Conservation (phyloP, 495 filamentous ascomycete genomes). For the Glutinoglossum americanum region DNA sequence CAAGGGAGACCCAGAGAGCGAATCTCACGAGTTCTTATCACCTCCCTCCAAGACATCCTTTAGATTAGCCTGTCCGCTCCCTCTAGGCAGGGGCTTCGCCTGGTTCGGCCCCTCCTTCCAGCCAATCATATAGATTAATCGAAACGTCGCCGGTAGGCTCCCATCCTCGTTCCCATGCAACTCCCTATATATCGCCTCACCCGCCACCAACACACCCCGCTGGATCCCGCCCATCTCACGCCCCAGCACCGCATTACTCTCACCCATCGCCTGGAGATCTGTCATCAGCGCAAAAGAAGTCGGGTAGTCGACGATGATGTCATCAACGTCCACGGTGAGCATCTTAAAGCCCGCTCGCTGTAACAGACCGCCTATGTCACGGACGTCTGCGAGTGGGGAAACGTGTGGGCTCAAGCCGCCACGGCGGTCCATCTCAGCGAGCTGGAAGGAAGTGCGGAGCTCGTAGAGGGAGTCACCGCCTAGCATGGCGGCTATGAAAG, state of each 20-base stretch:
- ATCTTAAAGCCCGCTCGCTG: conserved; percentile 81
- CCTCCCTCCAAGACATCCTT: conserved; percentile 54
- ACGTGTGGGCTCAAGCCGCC: conserved; percentile 78
- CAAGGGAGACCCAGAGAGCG: not conserved
- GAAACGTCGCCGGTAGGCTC: conserved; percentile 70
- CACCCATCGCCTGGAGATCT: conserved; percentile 88
- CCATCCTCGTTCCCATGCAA: conserved; percentile 58
- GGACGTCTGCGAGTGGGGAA: conserved; percentile 76
- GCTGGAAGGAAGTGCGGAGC: conserved; percentile 78
- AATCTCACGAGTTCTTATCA: not conserved
- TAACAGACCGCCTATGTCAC: conserved; percentile 75
- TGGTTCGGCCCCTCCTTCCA: conserved; percentile 79
- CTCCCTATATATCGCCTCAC: conserved; percentile 71
- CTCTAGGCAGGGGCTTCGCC: conserved; percentile 54
- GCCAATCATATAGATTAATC: conserved; percentile 91
- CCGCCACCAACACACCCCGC: conserved; percentile 70
- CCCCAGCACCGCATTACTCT: conserved; percentile 69
- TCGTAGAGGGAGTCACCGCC: conserved; percentile 90
- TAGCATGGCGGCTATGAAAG: conserved; percentile 89
- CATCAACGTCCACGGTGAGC: conserved; percentile 91
- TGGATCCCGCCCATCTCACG: conserved; percentile 51
- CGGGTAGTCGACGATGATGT: conserved; percentile 92
- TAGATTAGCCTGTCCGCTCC: conserved; percentile 61
- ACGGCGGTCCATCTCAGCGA: conserved; percentile 70
- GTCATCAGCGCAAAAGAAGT: conserved; percentile 76